Conservation (phyloP, 2,329 filamentous ascomycete genomes). For the Cryphonectria parasitica region DNA sequence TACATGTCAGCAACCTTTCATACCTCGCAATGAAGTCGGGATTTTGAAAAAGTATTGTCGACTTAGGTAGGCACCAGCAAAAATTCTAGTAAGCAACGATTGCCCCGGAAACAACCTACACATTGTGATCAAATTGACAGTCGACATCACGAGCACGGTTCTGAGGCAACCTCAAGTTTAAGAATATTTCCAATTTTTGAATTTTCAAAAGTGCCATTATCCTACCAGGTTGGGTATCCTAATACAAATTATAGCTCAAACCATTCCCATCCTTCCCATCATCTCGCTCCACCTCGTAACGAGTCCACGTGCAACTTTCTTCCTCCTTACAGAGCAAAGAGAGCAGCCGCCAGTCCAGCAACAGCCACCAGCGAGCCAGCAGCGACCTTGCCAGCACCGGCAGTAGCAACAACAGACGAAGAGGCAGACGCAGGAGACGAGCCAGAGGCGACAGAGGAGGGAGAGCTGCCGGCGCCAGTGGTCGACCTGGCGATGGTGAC, state of each 20-base stretch:
- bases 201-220: background rate
- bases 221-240: background rate
- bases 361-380: slow-evolving; percentile 45
- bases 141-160: background rate
- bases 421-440: slow-evolving; percentile 33
- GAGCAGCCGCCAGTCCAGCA: slow-evolving; percentile 46
- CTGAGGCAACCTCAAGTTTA: background rate
- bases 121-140: too few relatives aligned
- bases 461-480: slow-evolving; percentile 32
- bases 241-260: slow-evolving; percentile 12
- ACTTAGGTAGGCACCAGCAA: too few relatives aligned
- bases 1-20: too few relatives aligned
- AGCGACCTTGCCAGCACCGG: slow-evolving; percentile 39
- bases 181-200: background rate
- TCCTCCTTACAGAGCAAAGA: slow-evolving; percentile 35
- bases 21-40: too few relatives aligned
- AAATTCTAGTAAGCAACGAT: too few relatives aligned
- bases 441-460: slow-evolving; percentile 28
- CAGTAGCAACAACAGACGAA: slow-evolving; percentile 10
- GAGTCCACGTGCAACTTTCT: too few relatives aligned
- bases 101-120: too few relatives aligned
- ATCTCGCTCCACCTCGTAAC: background rate
- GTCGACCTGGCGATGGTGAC: slow-evolving; percentile 27
- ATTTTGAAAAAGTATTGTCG: too few relatives aligned
- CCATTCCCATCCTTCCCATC: background rate